Conservation (phyloP, 2,329 filamentous ascomycete genomes). For the Curvularia sp. region DNA sequence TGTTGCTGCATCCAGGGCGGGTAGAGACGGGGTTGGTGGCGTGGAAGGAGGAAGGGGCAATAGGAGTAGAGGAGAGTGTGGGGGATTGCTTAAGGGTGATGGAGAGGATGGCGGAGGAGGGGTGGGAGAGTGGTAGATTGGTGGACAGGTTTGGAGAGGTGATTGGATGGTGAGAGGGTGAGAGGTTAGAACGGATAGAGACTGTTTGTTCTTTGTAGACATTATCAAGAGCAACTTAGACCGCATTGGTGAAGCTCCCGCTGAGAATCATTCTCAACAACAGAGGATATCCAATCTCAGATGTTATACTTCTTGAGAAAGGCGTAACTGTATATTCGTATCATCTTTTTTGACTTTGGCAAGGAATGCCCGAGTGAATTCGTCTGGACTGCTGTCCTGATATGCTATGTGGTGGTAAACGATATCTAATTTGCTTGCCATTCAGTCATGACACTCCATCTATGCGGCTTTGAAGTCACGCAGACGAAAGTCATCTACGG, state of each 20-base stretch:
- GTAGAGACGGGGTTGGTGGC: conserved; percentile 55
- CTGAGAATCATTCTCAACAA: not conserved
- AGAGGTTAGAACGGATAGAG: not conserved
- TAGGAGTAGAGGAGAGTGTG: conserved; percentile 53
- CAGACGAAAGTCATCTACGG: not conserved
- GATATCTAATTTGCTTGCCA: not conserved
- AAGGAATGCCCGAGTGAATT: not conserved
- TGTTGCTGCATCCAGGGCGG: conserved; percentile 55
- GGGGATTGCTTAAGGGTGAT: conserved; percentile 50
- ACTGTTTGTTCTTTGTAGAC: not conserved
- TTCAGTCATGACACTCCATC: not conserved
- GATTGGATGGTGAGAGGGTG: conserved; percentile 52
- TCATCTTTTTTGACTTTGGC: not conserved
- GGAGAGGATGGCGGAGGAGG: conserved; percentile 32
- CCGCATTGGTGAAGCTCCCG: not conserved
- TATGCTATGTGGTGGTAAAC: not conserved
- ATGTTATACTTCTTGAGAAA: not conserved
- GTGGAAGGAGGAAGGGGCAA: conserved; percentile 56
- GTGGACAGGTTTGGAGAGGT: conserved; percentile 54
- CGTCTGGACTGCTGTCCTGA: not conserved
- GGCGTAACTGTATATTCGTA: not conserved
- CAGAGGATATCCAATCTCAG: not conserved
- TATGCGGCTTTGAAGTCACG: not conserved
- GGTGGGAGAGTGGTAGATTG: conserved; percentile 49
- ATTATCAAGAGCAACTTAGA: not conserved